Evolutionary conservation across 2,329 filamentous ascomycete species (phyloP).

Genomic region (Botrytis byssoidea): DNA sequence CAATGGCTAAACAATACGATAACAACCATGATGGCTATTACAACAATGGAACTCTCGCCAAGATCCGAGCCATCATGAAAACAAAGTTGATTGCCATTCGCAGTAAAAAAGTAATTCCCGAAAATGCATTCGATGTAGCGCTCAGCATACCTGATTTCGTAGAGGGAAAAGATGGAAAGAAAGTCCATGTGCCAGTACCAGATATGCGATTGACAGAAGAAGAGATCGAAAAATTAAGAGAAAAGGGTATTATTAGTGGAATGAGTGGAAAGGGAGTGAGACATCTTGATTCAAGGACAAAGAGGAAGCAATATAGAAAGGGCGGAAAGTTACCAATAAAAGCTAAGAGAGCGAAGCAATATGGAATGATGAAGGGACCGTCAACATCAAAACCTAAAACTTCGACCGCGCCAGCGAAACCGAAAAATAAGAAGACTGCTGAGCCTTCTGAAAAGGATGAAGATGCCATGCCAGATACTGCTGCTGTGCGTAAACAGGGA

Average conservation of each 20-base stretch:
- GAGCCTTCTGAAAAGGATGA: background rate
- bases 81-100: constrained; percentile 73
- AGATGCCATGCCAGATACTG: background rate
- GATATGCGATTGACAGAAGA: constrained; percentile 34
- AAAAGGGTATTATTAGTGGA: constrained; percentile 18
- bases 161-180: constrained; percentile 27
- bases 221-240: constrained; percentile 28
- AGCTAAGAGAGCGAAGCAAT: constrained; percentile 5
- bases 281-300: constrained; percentile 21
- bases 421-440: background rate
- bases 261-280: constrained; percentile 23
- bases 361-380: constrained; percentile 19
- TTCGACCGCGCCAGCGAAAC: background rate
- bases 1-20: constrained; percentile 59
- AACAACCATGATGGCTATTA: constrained; percentile 75
- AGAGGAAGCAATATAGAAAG: constrained; percentile 23
- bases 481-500: background rate
- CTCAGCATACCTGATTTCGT: constrained; percentile 41
- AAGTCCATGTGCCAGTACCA: constrained; percentile 34
- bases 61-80: constrained; percentile 84
- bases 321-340: background rate
- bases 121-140: constrained; percentile 48
- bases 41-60: constrained; percentile 75
- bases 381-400: constrained; percentile 13
- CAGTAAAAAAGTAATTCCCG: constrained; percentile 51